These are phyloP conservation scores for Phytophthora pini DNA, from an alignment of 352 stramenopile species.

Conservation along the genomic window DNA sequence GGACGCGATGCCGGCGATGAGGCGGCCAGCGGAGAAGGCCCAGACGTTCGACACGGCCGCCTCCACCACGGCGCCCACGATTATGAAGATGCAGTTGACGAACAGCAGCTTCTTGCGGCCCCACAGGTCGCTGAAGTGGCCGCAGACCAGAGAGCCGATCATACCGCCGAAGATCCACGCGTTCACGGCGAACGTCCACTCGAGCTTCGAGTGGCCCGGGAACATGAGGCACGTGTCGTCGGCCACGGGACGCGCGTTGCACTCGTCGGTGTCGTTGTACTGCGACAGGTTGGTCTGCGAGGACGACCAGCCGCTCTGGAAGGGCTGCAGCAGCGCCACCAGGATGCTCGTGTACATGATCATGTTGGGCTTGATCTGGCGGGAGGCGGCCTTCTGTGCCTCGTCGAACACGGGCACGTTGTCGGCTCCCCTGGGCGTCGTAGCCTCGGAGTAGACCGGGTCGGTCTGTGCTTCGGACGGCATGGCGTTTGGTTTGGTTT, in stretches of 20 bases:
- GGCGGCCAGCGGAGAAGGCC: too few species aligned
- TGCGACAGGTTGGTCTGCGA: conserved; percentile 55
- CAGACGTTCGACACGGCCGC: neutral
- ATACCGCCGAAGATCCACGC: conserved; percentile 62
- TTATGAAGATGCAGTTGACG: conserved; percentile 42
- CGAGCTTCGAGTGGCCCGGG: conserved; percentile 18
- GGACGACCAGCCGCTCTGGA: conserved; percentile 63
- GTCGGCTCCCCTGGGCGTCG: neutral
- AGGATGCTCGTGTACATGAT: conserved; percentile 51
- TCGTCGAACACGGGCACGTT: conserved; percentile 27
- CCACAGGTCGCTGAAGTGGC: too few species aligned
- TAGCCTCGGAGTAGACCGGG: conserved; percentile 23
- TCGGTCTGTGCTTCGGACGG: conserved; percentile 25
- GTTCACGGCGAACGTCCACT: conserved; percentile 31
- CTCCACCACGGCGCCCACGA: conserved; percentile 36
- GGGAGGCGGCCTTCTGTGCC: conserved; percentile 20
- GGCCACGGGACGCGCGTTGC: conserved; percentile 23
- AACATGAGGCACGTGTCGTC: conserved; percentile 21
- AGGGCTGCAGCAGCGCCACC: conserved; percentile 42
- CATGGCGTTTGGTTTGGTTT: neutral
- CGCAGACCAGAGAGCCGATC: conserved; percentile 22
- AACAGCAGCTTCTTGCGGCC: conserved; percentile 13
- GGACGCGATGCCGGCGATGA: too few species aligned
- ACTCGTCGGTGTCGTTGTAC: conserved; percentile 50
- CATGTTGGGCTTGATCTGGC: conserved; percentile 33